phyloP scores from a whole-genome alignment of 768 basidiomycete genomes.

The Naematelia aurantialba region DNA sequence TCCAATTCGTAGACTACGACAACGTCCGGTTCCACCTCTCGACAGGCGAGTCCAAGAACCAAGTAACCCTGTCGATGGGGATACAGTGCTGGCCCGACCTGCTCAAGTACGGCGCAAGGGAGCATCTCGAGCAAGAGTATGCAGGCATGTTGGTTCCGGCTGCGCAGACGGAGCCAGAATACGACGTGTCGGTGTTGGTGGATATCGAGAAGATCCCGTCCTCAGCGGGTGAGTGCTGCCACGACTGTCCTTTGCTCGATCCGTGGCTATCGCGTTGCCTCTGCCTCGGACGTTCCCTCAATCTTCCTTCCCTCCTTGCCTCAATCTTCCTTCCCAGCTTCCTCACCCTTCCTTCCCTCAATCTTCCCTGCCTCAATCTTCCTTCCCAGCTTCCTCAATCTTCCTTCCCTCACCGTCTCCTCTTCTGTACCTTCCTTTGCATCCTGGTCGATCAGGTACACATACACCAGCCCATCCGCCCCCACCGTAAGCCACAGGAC shows the following conservation, averaged over 20 bases:
- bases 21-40: slow-evolving; percentile 91
- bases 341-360: too few relatives aligned
- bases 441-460: too few relatives aligned
- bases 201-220: slow-evolving; percentile 80
- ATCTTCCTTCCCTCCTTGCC: not conserved
- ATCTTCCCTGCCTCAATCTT: too few relatives aligned
- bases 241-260: too few relatives aligned
- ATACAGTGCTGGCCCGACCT: slow-evolving; percentile 97
- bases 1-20: slow-evolving; percentile 97
- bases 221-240: slow-evolving; percentile 64
- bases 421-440: too few relatives aligned
- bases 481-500: too few relatives aligned
- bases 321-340: too few relatives aligned
- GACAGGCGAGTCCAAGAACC: slow-evolving; percentile 74
- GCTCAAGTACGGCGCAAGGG: slow-evolving; percentile 74
- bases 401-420: too few relatives aligned
- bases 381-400: too few relatives aligned
- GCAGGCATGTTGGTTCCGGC: slow-evolving; percentile 60
- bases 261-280: too few relatives aligned
- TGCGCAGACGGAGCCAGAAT: slow-evolving; percentile 73
- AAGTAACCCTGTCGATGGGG: slow-evolving; percentile 85
- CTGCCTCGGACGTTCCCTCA: not conserved
- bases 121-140: slow-evolving; percentile 77
- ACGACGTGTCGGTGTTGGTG: slow-evolving; percentile 79
- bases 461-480: too few relatives aligned